A percentile compares a stretch with the other conserved stretches of the same genome.
Conservation (phyloP, 2,329 filamentous ascomycete species). For the Penicillium digitatum region DNA sequence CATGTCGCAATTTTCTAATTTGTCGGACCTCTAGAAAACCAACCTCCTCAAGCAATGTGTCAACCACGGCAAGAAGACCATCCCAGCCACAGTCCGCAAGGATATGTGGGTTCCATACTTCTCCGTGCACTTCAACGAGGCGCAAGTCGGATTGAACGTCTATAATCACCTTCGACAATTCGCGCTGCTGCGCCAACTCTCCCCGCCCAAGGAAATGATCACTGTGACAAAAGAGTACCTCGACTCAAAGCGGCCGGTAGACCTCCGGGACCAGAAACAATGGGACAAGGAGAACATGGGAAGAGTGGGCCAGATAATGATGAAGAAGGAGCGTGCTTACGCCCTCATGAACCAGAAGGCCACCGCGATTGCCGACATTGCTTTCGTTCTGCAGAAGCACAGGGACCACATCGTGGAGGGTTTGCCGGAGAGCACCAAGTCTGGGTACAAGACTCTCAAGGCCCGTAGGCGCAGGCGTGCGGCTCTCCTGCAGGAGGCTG, state of each 20-base stretch:
- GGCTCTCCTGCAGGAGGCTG: conserved; percentile 25
- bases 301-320: conserved; percentile 43
- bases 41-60: conserved; percentile 55
- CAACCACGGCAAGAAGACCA: conserved; percentile 62
- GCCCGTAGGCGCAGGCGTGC: conserved; percentile 31
- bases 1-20: conserved; percentile 9
- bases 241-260: conserved; percentile 37
- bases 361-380: conserved; percentile 59
- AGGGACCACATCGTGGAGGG: conserved; percentile 35
- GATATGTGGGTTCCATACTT: conserved; percentile 62
- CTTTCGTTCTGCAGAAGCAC: conserved; percentile 53
- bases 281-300: conserved; percentile 40
- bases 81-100: conserved; percentile 55
- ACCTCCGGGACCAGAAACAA: conserved; percentile 39
- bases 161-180: conserved; percentile 60
- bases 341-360: conserved; percentile 62
- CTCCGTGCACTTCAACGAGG: conserved; percentile 53
- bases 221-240: conserved; percentile 45
- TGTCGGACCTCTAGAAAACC: conserved; percentile 41
- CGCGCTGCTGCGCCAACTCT: conserved; percentile 55
- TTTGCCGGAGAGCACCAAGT: conserved; percentile 27
- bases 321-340: conserved; percentile 50
- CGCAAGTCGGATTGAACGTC: conserved; percentile 51
- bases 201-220: conserved; percentile 46
- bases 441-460: conserved; percentile 31